Evolutionary conservation across 345 rosid genomes (phyloP).

Genomic region (Lumnitzera racemosa): DNA sequence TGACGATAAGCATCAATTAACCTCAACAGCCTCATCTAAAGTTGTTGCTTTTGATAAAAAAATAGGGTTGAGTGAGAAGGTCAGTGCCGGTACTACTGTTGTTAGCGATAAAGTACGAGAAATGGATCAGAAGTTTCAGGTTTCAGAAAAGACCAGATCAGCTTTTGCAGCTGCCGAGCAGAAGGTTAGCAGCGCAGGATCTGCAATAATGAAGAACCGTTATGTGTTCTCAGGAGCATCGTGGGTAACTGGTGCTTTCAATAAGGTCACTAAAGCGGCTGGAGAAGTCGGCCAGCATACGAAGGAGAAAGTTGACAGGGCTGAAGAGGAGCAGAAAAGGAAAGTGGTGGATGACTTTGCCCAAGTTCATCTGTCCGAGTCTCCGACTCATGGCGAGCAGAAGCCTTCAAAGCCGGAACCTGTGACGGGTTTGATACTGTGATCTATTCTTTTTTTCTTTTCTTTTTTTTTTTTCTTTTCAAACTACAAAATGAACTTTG

Average conservation of each 20-base stretch:
- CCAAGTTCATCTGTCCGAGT: constrained; percentile 70
- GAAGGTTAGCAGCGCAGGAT: constrained; percentile 73
- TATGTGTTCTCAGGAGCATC: constrained; percentile 69
- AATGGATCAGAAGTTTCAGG: constrained; percentile 91
- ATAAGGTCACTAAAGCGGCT: constrained; percentile 80
- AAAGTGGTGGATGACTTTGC: constrained; percentile 86
- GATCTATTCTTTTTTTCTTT: constrained; percentile 9
- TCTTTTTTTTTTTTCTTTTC: background rate
- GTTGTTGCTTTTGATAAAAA: constrained; percentile 79
- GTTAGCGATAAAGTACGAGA: constrained; percentile 84
- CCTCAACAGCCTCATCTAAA: constrained; percentile 85
- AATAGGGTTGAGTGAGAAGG: constrained; percentile 76
- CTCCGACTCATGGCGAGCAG: constrained; percentile 48
- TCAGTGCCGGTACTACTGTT: constrained; percentile 60
- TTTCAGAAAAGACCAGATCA: constrained; percentile 87
- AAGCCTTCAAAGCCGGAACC: constrained; percentile 44
- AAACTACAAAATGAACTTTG: background rate
- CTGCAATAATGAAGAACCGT: constrained; percentile 92
- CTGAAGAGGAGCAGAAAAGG: constrained; percentile 75
- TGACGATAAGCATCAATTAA: constrained; percentile 86
- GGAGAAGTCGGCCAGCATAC: constrained; percentile 96
- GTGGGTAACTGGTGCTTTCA: constrained; percentile 85
- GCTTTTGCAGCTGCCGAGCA: constrained; percentile 87
- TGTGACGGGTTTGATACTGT: constrained; percentile 53
- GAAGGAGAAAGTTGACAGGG: constrained; percentile 73